Base-by-base conservation (phyloP, 2,329 filamentous ascomycete species). In the Gremmenia infestans region DNA sequence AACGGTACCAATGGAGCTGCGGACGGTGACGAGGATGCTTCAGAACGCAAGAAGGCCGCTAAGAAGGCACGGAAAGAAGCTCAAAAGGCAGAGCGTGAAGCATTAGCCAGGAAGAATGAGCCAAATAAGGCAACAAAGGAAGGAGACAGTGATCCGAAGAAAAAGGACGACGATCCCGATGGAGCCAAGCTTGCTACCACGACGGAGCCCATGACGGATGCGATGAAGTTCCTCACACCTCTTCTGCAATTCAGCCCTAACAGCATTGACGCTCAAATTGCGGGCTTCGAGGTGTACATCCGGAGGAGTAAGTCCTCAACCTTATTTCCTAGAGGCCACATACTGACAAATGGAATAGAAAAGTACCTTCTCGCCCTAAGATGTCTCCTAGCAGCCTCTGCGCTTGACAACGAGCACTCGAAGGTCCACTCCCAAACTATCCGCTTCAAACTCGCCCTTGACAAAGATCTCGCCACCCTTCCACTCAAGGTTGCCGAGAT, bases 31-130 rank as follows among this genome's bases (percentile, higher is more conserved):
- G 80, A 85, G 9, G 82, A 84, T 57, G 75, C 83, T 1, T 77
- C 83, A 19, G 90, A 93, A 65, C 83, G 82, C 63, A 96, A 93
- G 77, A 96, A 93, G 77, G 90, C 89, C 0, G 80, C 87, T 28
- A 96, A 96, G 77, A 96, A 96, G 76, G 89, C 91, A 0, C 90
- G 87, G 73, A 94, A 89, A 70, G 90, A 93, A 65, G 84, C 83
- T 23, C 81, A 86, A 61, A 85, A 81, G 63, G 77, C 87, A 36
- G 88, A 92, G 71, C 86, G 89, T 67, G 87, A 89, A 63, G 89
- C 91, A 42, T 86, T 87, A 25, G 90, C 91, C 63, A 89, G 85
- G 67, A 89, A 90, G 76, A 87, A 87, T 61, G 91, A 96, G 62
- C 89, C 91, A 6, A 91, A 95, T 71, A 93, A 91, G 76, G 45